Percentiles rank a stretch among this genome's conserved stretches.
phyloP scores from a whole-genome alignment of 2,329 filamentous ascomycete genomes.

The Pseudogymnoascus sp. region DNA sequence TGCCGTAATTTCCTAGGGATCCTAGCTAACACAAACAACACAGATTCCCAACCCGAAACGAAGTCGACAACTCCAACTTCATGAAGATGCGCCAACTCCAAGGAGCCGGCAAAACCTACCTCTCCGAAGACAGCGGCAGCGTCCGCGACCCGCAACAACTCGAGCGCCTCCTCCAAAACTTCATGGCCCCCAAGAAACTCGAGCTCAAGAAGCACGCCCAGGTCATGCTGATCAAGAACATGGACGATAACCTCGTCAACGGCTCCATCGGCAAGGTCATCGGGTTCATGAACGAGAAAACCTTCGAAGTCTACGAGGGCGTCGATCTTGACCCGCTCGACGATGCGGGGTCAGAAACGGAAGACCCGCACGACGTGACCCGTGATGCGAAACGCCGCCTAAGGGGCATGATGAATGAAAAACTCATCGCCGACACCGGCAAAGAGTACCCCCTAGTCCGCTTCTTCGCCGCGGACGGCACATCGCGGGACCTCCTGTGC shows the following conservation, averaged over 20 bases:
- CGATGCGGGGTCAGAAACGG: conserved; percentile 32
- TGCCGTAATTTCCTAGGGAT: not conserved
- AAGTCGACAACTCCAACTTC: conserved; percentile 82
- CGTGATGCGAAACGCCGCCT: conserved; percentile 34
- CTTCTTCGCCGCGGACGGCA: conserved; percentile 73
- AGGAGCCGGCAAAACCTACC: conserved; percentile 58
- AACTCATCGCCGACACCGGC: conserved; percentile 37
- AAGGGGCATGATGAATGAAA: conserved; percentile 37
- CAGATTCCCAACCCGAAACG: conserved; percentile 76
- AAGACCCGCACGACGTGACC: conserved; percentile 34
- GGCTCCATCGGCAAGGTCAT: conserved; percentile 83
- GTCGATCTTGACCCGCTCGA: conserved; percentile 48
- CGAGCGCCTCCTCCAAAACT: conserved; percentile 73
- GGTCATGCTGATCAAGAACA: conserved; percentile 99
- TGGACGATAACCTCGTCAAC: conserved; percentile 89
- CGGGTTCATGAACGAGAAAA: conserved; percentile 64
- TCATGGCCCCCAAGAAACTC: conserved; percentile 81
- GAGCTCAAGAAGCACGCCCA: conserved; percentile 86
- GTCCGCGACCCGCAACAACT: conserved; percentile 56
- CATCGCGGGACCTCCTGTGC: conserved; percentile 66
- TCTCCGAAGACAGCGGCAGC: conserved; percentile 64
- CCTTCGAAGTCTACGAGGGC: conserved; percentile 46
- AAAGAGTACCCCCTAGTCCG: conserved; percentile 73
- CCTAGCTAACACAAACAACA: conserved; percentile 18
- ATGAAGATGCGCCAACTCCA: conserved; percentile 62